Percentiles rank a stretch among this genome's conserved stretches.
These are phyloP conservation scores for Sugiyamaella floridensis DNA, from an alignment of 805 yeast species.

Conservation along the genomic window DNA sequence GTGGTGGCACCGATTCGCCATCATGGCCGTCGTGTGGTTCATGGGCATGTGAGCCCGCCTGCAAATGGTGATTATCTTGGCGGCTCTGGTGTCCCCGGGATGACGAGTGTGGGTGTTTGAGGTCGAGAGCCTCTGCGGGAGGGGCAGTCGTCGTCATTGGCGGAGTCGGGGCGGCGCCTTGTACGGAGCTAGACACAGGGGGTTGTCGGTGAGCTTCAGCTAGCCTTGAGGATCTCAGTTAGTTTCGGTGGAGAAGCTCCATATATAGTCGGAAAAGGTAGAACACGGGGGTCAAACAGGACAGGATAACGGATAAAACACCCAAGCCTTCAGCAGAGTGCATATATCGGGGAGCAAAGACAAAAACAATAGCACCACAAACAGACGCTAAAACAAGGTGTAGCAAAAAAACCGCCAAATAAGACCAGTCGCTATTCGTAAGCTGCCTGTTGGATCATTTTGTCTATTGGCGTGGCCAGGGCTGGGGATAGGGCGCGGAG, in stretches of 20 bases:
- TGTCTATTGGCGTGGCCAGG: background rate
- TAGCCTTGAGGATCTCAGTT: background rate
- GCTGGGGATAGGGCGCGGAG: background rate
- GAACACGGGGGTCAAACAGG: background rate
- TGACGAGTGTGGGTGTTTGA: background rate
- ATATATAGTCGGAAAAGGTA: background rate
- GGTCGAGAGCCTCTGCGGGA: background rate
- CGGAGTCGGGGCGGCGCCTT: background rate
- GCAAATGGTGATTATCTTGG: constrained; percentile 17
- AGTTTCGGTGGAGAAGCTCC: background rate
- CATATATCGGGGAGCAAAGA: background rate
- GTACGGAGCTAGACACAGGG: background rate
- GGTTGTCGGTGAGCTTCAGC: background rate
- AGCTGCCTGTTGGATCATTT: background rate
- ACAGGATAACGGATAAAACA: background rate
- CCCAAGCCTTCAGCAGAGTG: background rate
- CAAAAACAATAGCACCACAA: background rate
- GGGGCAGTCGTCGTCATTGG: background rate
- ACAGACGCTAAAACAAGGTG: too few species aligned
- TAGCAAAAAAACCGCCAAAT: too few species aligned
- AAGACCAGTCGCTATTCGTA: background rate
- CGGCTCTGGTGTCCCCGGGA: constrained; percentile 9
- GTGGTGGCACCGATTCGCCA: constrained; percentile 7
- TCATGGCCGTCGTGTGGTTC: constrained; percentile 9
- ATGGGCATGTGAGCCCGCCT: constrained; percentile 8